Percentiles rank a stretch among this genome's conserved stretches.
Conservation (phyloP, 495 filamentous ascomycete species). For the Bacidia gigantensis region DNA sequence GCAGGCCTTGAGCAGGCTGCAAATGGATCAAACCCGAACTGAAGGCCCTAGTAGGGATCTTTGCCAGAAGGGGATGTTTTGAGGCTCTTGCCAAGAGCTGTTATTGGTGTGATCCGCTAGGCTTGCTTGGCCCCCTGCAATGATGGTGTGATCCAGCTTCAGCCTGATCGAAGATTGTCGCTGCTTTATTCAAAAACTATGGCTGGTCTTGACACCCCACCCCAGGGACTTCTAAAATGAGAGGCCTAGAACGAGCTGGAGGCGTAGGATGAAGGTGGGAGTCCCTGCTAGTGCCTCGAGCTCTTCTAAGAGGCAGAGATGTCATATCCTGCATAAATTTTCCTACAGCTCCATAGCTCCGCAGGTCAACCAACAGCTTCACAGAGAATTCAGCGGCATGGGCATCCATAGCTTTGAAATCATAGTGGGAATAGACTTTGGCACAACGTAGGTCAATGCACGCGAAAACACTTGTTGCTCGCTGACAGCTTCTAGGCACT, state of each 20-base stretch:
- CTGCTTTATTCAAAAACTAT: background rate
- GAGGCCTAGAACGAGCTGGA: no score
- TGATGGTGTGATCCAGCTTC: background rate
- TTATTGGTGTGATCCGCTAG: background rate
- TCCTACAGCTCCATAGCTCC: no score
- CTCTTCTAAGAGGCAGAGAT: no score
- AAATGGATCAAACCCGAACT: no score
- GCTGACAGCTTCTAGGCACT: slow-evolving; percentile 1
- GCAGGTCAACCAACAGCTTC: no score
- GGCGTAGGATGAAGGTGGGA: no score
- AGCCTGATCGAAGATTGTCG: background rate
- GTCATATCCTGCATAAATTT: no score
- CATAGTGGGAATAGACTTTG: slow-evolving; percentile 13
- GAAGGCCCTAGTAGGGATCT: no score
- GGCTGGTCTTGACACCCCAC: slow-evolving; percentile 1
- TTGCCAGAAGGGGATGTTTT: background rate
- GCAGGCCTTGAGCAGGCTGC: no score
- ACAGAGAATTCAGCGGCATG: background rate
- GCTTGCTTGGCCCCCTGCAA: background rate
- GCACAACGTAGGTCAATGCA: slow-evolving; percentile 16
- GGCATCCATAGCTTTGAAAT: slow-evolving; percentile 7
- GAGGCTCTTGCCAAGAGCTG: background rate
- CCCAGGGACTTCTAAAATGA: no score
- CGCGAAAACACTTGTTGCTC: no score
- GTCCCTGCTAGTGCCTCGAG: no score